These are phyloP conservation scores for Calocybe gambosa DNA, from an alignment of 1,284 basidiomycete genomes.

Conservation along the genomic window DNA sequence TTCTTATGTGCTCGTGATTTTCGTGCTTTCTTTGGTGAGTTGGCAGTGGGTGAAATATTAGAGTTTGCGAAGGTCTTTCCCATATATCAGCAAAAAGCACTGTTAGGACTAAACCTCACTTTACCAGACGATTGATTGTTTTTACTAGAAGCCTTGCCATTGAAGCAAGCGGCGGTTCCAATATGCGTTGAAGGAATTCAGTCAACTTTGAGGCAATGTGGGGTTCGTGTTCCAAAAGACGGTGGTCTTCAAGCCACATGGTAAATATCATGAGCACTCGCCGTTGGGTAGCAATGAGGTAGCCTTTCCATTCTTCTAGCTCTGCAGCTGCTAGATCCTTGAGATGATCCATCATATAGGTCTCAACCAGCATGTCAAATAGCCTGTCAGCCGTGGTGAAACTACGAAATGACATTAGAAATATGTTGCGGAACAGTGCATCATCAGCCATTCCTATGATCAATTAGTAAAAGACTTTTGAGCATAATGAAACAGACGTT, in stretches of 20 bases:
- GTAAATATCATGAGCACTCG: constrained; percentile 52
- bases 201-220: constrained; percentile 50
- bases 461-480: constrained; percentile 15
- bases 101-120: constrained; percentile 13
- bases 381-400: constrained; percentile 66
- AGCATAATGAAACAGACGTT: constrained; percentile 13
- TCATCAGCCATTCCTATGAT: constrained; percentile 39
- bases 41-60: constrained; percentile 17
- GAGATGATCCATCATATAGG: constrained; percentile 56
- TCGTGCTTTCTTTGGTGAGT: constrained; percentile 30
- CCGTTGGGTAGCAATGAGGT: constrained; percentile 49
- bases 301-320: constrained; percentile 60
- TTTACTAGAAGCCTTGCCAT: constrained; percentile 46
- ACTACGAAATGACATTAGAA: constrained; percentile 75
- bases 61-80: constrained; percentile 16
- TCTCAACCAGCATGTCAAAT: constrained; percentile 60
- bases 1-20: constrained; percentile 41
- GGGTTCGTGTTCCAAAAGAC: constrained; percentile 58
- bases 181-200: constrained; percentile 47
- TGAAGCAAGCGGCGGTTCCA: constrained; percentile 34
- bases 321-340: constrained; percentile 44
- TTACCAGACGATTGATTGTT: constrained; percentile 50
- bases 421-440: constrained; percentile 53
- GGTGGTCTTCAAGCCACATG: constrained; percentile 56
- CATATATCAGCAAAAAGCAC: constrained; percentile 2